Base-by-base conservation (phyloP, 805 yeast genomes). In the Ogataea wickerhamii region DNA sequence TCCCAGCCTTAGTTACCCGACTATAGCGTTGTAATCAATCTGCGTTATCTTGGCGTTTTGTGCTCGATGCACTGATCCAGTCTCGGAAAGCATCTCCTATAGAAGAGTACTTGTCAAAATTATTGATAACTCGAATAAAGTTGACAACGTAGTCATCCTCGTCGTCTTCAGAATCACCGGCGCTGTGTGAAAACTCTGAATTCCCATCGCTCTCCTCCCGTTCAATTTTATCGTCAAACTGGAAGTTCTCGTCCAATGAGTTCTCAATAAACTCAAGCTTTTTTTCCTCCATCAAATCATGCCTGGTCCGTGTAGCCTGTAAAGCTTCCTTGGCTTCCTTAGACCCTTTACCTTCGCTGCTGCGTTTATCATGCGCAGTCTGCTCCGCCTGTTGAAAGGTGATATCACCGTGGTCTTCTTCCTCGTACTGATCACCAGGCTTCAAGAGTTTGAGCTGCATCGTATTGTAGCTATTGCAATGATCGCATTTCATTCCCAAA, bases 381-480 rank as follows among this genome's bases (percentile, higher is more conserved):
- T 18, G 22, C 16, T 29, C 32, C 20, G 8, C 22, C 12, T 29
- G 32, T 7, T n/a, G 7, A 10, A 14, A 8, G 7, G 7, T 27
- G 10, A 7, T 27, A n/a, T 27, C 30, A 13, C 16, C 10, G 18
- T 18, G n/a, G 11, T 36, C 40, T 8, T 52, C 58, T 34, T 52
- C 55, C 36, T 55, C 51, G 13, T 53, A 58, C 32, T 52, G 55
- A 21, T 53, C 57, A 44, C 75, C 85, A 0, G 83, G 86, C 61
- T 87, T 87, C 39, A 84, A 67, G 38, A 87, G 58, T 53, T 75
- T 76, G 40, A 78, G 48, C 56, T 86, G 91, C 41, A 77, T 78
- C 2, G 97, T 89, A 60, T 89, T 89, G 60, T 88, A 89, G 56
- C 95, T 83, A 41, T 75, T 73, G 62, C 97, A 89, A 56, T 82